These are phyloP conservation scores for Cercospora citrullina DNA, from an alignment of 2,329 filamentous ascomycete species.

Conservation along the genomic window DNA sequence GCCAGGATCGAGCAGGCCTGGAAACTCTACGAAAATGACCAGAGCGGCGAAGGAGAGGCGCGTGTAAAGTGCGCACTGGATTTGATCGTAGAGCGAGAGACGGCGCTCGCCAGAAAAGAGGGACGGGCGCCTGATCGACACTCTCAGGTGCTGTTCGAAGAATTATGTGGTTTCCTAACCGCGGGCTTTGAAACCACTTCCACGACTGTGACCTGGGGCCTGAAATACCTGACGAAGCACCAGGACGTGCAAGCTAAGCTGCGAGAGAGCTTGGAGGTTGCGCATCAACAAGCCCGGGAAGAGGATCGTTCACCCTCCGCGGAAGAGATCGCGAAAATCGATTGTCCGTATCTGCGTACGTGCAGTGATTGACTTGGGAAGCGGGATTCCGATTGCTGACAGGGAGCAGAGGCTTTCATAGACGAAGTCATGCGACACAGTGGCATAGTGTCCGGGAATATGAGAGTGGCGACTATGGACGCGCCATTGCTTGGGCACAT, in stretches of 20 bases:
- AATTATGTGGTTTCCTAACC: conserved; percentile 37
- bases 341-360: conserved; percentile 3
- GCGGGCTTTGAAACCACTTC: conserved; percentile 49
- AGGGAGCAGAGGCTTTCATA: conserved; percentile 7
- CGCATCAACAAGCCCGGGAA: not conserved
- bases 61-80: conserved; percentile 38
- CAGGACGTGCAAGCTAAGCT: conserved; percentile 48
- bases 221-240: conserved; percentile 43
- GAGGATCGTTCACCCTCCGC: not conserved
- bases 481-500: conserved; percentile 1
- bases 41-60: conserved; percentile 18
- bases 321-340: not conserved
- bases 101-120: conserved; percentile 37
- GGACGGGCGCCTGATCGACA: conserved; percentile 25
- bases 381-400: not conserved
- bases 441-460: not conserved
- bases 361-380: not conserved
- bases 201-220: conserved; percentile 43
- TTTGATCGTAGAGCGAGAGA: conserved; percentile 37
- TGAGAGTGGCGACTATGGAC: conserved; percentile 8
- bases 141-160: conserved; percentile 26
- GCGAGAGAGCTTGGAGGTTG: not conserved
- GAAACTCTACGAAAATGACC: not conserved
- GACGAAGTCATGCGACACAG: conserved; percentile 8
- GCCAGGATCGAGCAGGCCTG: conserved; percentile 1